These are phyloP conservation scores for Linderina pennispora DNA, from an alignment of 192 early-diverging fungal genomes.

Conservation along the genomic window DNA sequence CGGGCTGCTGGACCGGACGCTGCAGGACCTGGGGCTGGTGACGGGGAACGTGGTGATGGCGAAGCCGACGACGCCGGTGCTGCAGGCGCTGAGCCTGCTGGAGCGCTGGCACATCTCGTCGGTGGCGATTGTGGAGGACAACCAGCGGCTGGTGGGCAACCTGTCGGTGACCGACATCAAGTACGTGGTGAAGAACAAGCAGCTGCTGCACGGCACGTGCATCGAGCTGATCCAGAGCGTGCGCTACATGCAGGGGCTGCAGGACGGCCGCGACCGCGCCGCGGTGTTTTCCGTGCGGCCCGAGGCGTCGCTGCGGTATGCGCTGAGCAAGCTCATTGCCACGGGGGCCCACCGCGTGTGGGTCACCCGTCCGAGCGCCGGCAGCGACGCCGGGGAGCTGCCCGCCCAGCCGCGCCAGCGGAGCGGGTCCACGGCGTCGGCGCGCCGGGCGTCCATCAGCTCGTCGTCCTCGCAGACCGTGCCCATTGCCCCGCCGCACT, in stretches of 20 bases:
- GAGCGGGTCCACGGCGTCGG: constrained; percentile 1
- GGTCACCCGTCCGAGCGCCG: constrained; percentile 43
- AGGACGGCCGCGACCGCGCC: constrained; percentile 55
- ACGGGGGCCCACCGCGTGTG: constrained; percentile 79
- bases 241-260: constrained; percentile 55
- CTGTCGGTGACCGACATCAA: constrained; percentile 37
- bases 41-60: constrained; percentile 50
- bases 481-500: constrained; percentile 13
- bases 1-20: constrained; percentile 17
- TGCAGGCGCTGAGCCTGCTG: constrained; percentile 63
- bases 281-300: constrained; percentile 74
- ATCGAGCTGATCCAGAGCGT: constrained; percentile 58
- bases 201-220: constrained; percentile 51
- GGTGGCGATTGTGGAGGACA: constrained; percentile 34
- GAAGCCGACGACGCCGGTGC: constrained; percentile 47
- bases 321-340: constrained; percentile 71
- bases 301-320: constrained; percentile 62
- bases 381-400: not conserved
- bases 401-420: not conserved
- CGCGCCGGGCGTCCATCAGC: constrained; percentile 28
- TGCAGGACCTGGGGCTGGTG: constrained; percentile 54
- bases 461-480: constrained; percentile 35
- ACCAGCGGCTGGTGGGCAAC: constrained; percentile 18
- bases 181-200: constrained; percentile 38
- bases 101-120: constrained; percentile 40